Conservation (phyloP, 768 basidiomycete species). For the Saitozyma podzolica region DNA sequence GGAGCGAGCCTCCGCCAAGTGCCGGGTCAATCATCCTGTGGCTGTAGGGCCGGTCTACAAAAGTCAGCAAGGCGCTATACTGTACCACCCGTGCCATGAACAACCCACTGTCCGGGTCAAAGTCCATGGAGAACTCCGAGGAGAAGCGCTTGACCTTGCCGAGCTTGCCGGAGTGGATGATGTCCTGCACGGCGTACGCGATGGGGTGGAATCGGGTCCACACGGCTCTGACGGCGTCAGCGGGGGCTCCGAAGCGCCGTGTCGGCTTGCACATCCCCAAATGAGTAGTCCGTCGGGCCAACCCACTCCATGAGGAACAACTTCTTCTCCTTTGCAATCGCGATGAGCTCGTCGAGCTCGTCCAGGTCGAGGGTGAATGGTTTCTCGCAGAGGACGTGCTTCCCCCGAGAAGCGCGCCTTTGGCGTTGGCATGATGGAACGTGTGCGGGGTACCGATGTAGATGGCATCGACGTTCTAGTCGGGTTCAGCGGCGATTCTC, state of each 20-base stretch:
- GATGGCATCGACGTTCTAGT: constrained; percentile 67
- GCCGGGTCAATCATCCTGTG: constrained; percentile 76
- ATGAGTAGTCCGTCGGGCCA: background rate
- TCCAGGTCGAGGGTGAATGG: constrained; percentile 75
- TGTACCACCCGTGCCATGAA: no score
- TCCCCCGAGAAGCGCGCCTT: constrained; percentile 75
- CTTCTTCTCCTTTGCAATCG: constrained; percentile 71
- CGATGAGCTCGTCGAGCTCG: constrained; percentile 71
- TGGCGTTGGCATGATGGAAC: constrained; percentile 73
- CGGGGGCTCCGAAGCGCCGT: constrained; percentile 2
- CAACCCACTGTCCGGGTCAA: constrained; percentile 64
- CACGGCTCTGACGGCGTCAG: constrained; percentile 27
- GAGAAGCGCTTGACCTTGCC: constrained; percentile 52
- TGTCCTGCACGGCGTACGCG: constrained; percentile 45
- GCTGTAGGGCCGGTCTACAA: constrained; percentile 60
- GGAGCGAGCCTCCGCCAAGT: constrained; percentile 77
- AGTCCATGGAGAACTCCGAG: constrained; percentile 75
- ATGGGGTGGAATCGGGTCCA: constrained; percentile 49
- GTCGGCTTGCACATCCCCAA: background rate
- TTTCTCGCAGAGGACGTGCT: constrained; percentile 87
- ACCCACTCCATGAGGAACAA: constrained; percentile 94
- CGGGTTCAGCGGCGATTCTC: constrained; percentile 35
- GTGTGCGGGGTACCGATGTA: constrained; percentile 88
- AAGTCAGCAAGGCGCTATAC: background rate
- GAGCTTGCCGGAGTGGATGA: constrained; percentile 42